A percentile compares a stretch with the other conserved stretches of the same genome.
phyloP scores from a whole-genome alignment of 2,329 filamentous ascomycete species.

The Aspergillus eucalypticola region DNA sequence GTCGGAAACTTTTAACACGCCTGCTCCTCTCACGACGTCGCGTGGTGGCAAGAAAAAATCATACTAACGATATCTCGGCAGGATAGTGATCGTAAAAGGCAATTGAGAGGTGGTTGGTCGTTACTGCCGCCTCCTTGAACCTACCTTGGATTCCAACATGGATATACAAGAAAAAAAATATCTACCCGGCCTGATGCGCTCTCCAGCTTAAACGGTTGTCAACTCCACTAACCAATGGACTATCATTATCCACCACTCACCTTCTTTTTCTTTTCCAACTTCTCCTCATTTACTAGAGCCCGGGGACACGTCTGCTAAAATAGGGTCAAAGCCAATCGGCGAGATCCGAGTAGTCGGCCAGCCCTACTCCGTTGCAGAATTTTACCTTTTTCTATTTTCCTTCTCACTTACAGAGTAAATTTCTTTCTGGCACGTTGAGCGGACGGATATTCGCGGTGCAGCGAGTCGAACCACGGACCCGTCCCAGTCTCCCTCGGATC shows the following conservation, averaged over 20 bases:
- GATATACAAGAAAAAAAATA: too few species aligned
- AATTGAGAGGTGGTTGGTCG: background rate
- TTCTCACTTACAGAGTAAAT: too few species aligned
- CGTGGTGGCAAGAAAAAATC: background rate
- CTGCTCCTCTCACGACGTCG: background rate
- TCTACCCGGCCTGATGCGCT: too few species aligned
- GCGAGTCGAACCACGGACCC: background rate
- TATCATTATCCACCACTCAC: background rate
- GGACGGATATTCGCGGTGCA: background rate
- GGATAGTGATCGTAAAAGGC: background rate
- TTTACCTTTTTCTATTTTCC: background rate
- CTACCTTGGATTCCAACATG: too few species aligned
- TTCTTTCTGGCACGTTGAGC: background rate
- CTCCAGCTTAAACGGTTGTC: too few species aligned
- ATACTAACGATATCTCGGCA: background rate
- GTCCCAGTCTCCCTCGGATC: background rate
- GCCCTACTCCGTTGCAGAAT: constrained; percentile 4
- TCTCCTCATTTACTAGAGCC: too few species aligned
- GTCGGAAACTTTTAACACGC: too few species aligned
- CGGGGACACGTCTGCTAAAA: background rate
- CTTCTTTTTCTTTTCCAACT: too few species aligned
- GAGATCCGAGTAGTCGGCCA: background rate
- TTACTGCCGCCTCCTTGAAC: background rate
- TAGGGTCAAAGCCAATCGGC: constrained; percentile 3
- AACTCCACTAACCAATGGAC: background rate